Conservation (phyloP, 192 early-diverging fungal genomes). For the Entomortierella lignicola region DNA sequence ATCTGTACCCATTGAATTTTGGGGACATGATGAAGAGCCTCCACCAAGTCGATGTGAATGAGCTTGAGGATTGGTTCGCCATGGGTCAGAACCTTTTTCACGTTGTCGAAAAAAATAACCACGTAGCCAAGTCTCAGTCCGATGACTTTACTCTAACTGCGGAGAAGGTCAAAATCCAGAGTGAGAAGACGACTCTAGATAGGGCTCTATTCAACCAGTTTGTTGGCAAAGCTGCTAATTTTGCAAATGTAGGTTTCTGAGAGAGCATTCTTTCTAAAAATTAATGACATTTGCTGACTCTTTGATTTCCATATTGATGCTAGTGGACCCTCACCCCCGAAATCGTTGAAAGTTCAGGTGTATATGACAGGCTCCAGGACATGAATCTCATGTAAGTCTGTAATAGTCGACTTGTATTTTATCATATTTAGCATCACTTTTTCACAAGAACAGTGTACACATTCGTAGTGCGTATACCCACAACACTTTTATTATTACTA, state of each 20-base stretch:
- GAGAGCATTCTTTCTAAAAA: not conserved
- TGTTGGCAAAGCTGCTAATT: constrained; percentile 28
- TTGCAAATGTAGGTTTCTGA: constrained; percentile 39
- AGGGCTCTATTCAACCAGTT: constrained; percentile 33
- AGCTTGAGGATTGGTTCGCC: constrained; percentile 30
- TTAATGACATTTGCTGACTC: not conserved
- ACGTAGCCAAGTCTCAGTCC: not conserved
- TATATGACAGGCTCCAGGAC: constrained; percentile 15
- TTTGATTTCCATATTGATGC: constrained; percentile 1
- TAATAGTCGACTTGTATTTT: too few species aligned
- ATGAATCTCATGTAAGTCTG: not conserved
- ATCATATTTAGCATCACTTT: too few species aligned
- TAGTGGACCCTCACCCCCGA: constrained; percentile 34
- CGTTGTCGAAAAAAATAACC: not conserved
- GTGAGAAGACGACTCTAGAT: not conserved
- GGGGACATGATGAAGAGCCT: constrained; percentile 7
- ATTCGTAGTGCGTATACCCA: too few species aligned
- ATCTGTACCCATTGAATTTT: constrained; percentile 9
- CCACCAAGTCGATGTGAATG: not conserved
- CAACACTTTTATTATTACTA: too few species aligned
- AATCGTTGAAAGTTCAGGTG: constrained; percentile 20
- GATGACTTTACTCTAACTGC: not conserved
- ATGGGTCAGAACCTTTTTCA: constrained; percentile 4
- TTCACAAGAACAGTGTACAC: too few species aligned
- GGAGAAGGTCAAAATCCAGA: not conserved